Conservation (phyloP, 192 early-diverging fungal genomes). For the Backusella mclennaniae region DNA sequence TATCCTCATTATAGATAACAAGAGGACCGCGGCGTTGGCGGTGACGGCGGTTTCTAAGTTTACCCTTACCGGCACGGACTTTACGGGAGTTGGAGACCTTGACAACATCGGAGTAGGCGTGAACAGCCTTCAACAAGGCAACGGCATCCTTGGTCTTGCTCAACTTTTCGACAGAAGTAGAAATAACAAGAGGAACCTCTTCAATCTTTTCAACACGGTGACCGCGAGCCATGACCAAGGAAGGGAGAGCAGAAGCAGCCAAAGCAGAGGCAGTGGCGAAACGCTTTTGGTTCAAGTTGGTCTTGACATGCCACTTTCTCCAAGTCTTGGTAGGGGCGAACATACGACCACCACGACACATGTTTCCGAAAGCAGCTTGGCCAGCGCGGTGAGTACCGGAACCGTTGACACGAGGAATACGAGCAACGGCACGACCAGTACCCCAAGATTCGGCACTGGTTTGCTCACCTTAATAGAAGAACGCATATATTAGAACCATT, state of each 20-base stretch:
- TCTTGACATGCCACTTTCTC: constrained; percentile 99
- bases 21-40: constrained; percentile 96
- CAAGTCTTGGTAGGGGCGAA: constrained; percentile 99
- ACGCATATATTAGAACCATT: background rate
- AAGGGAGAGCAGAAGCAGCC: constrained; percentile 91
- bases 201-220: constrained; percentile 93
- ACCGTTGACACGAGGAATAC: constrained; percentile 99
- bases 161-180: constrained; percentile 76
- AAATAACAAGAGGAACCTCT: constrained; percentile 94
- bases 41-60: constrained; percentile 98
- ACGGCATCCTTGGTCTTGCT: constrained; percentile 96
- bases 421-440: constrained; percentile 98
- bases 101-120: constrained; percentile 94
- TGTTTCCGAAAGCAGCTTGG: constrained; percentile 99
- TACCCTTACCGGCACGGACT: constrained; percentile 96
- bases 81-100: constrained; percentile 96
- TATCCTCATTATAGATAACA: constrained; percentile 95
- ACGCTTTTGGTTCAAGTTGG: constrained; percentile 99
- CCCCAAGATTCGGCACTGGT: constrained; percentile 99
- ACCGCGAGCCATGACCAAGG: constrained; percentile 95
- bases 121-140: constrained; percentile 83
- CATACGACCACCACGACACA: constrained; percentile 99
- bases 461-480: constrained; percentile 62
- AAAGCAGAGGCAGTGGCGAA: constrained; percentile 97
- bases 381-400: constrained; percentile 97